phyloP scores from a whole-genome alignment of 2,329 filamentous ascomycete species.

The Mycosphaerella sp. region DNA sequence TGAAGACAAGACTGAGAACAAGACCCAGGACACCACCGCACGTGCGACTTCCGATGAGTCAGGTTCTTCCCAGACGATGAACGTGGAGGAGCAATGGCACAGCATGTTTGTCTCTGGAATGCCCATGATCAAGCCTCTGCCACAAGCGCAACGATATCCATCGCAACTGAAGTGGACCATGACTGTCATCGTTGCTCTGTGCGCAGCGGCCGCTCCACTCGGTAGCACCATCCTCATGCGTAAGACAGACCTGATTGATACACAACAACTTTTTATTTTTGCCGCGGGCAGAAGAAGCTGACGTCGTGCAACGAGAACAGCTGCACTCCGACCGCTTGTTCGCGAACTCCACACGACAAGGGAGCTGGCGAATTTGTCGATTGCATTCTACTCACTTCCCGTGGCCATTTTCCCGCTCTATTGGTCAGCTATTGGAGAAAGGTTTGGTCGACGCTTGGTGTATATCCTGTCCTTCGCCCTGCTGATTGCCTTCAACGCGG shows the following conservation, averaged over 20 bases:
- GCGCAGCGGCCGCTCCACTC: constrained; percentile 47
- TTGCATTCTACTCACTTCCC: constrained; percentile 72
- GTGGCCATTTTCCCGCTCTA: constrained; percentile 77
- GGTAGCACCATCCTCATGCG: constrained; percentile 1
- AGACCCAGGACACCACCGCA: too few species aligned
- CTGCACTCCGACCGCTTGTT: constrained; percentile 57
- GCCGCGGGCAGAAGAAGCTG: neutral
- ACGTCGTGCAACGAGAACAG: neutral
- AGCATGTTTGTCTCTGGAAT: too few species aligned
- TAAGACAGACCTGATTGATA: too few species aligned
- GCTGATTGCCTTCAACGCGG: constrained; percentile 62
- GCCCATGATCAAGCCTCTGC: too few species aligned
- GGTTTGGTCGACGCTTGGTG: constrained; percentile 64
- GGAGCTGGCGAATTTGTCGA: constrained; percentile 65
- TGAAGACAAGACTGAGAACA: too few species aligned
- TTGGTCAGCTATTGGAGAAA: constrained; percentile 61
- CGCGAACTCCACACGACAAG: constrained; percentile 55
- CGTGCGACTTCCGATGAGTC: too few species aligned
- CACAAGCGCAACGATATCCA: too few species aligned
- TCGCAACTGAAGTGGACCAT: constrained; percentile 91
- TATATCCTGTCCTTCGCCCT: constrained; percentile 69
- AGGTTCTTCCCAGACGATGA: too few species aligned
- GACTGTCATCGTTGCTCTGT: constrained; percentile 66
- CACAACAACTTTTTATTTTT: too few species aligned
- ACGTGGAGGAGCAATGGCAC: too few species aligned